Base-by-base conservation (phyloP, 192 early-diverging fungal genomes). In the Coemansia sp. region DNA sequence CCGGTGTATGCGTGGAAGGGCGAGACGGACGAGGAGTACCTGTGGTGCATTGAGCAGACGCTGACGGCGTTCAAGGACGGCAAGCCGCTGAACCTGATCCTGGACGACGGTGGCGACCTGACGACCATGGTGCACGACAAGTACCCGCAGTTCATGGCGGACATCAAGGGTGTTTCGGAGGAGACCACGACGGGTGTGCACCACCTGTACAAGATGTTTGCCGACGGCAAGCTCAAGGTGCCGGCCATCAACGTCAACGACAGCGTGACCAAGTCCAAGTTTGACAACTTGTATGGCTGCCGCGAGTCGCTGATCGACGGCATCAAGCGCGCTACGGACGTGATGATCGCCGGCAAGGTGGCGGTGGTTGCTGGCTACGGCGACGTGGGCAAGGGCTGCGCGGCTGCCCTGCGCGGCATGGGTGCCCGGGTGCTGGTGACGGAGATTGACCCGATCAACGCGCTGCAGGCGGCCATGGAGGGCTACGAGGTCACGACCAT, bases 181-280 rank as follows among this genome's bases (percentile, higher is more conserved):
- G 95, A 98, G 79, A 98, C 95, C 72, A 98, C 95, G 77, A 98
- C 95, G 61, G 95, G 95, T 81, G 95, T 98, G 61, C 95, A 96
- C 88, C 84, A 94, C 81, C 81, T 98, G 76, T 96, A 98, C 89
- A 88, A 92, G 85, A 94, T 92, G 92, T 77, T 98, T 50, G 90
- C 88, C 78, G 90, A 94, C 38, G 85, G 86, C 77, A 90, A 86
- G 70, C 85, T 98, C 62, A 94, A 94, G 85, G 82, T 98, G 55
- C 92, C 95, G 42, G 90, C 95, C 75, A 98, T 98, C 83, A 96
- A 98, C 80, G 92, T 98, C 80, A 98, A 98, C 86, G 92, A 96
- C 85, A 96, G 92, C 21, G 95, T 98, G 66, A 93, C 95, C 76
- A 98, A 98, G 86, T 89, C 86, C 81, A 98, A 98, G 86, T 98